Base-by-base conservation (phyloP, 495 filamentous ascomycete species). In the Neurospora africana region DNA sequence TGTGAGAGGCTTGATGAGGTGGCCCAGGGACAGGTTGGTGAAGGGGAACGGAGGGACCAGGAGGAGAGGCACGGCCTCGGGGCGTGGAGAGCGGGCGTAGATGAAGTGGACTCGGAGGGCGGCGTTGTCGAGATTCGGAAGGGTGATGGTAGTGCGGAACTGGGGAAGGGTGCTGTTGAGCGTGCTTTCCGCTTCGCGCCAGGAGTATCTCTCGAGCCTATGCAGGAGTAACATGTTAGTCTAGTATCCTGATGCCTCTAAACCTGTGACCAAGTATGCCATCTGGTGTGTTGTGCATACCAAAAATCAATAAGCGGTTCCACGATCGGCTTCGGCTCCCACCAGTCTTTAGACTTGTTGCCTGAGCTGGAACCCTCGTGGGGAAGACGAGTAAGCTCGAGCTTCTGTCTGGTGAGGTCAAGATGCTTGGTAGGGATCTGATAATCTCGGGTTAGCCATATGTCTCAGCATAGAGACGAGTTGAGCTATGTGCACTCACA, bases 21-120 rank as follows among this genome's bases (percentile, higher is more conserved):
- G 89, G 15, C 83, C 86, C 19, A 90, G 85, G 76, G 91, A 90
- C 58, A 93, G 79, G 76, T 90, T 92, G 61, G 86, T 88, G 15
- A 93, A 88, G 10, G 92, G 92, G 83, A 91, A 92, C 38, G 87
- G 86, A 69, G 91, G 90, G 47, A 90, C 78, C 68, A 91, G 84
- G 21, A 92, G 82, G 68, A 91, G 77, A 0, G 90, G 89, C 71
- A 90, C 80, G 9, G 88, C 87, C 69, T 83, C 78, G 11, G 78
- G 39, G 61, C 82, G 82, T 15, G 78, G 69, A 36, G 86, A 88
- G 23, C 81, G 83, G 73, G 86, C 82, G 79, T 92, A 89, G 72
- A 90, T 78, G 78, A 87, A 87, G 70, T 88, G 85, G 10, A 87
- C 77, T 21, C 84, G 77, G 1, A 84, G 70, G n/a, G 76, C 74